Evolutionary conservation across 352 stramenopile species (phyloP), one percentile per base, ranked within the genome.

Genomic region (Paralagenidium karlingii): DNA sequence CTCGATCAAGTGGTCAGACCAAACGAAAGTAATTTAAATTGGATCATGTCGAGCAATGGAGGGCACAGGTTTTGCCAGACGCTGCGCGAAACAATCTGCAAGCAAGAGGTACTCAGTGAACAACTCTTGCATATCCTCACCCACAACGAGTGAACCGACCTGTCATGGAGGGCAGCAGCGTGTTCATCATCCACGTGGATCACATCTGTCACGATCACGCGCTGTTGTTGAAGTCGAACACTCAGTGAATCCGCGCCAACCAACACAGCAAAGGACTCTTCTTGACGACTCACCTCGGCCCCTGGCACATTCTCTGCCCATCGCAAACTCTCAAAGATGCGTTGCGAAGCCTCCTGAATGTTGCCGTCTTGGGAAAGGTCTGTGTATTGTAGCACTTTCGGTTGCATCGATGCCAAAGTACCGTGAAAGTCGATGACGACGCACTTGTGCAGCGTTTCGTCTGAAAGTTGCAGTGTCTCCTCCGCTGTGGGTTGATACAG

Each of bases 351-450:
- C 31, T 88, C 73, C 0, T 45, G 27, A 7, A 91, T 52, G 45
- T 89, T 64, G 12, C 83, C 83, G 2, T 29, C 39, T 0, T 64
- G 45, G 5, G 80, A 92, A 15, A 95, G 55, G 33, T 94, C 80
- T n/a, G 68, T 51, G 49, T 91, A 95, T 18, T 59, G 73, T 38
- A 63, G 53, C 27, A 76, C 73, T 5, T 51, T 53, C 33, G 51
- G 18, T 47, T 80, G 34, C 16, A 94, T 60, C 5, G 34, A 30
- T 9, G 40, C 19, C 5, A 94, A 43, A 12, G 57, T 62, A 12
- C 73, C 62, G 27, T 74, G 47, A 47, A 94, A 91, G 51, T 95
- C 83, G 28, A 95, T 53, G 1, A 94, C 43, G 8, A 84, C 82
- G 61, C 78, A 92, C 21, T 43, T 50, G 15, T 58, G 51, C 21